Evolutionary conservation across 1,284 basidiomycete genomes (phyloP).

Genomic region (Athelia sp.): DNA sequence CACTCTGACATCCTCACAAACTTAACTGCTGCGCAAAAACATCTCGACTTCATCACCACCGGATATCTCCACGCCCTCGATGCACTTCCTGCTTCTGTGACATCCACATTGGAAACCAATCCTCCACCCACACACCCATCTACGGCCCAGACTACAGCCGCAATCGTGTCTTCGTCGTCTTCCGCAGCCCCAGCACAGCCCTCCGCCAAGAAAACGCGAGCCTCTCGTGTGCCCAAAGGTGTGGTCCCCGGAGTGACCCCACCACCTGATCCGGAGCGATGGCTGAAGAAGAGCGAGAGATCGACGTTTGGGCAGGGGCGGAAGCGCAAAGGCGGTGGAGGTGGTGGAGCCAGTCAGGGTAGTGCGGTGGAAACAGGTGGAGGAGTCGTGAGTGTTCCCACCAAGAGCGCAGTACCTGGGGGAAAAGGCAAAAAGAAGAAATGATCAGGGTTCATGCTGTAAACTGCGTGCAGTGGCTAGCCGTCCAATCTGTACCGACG

Average conservation of each 20-base stretch:
- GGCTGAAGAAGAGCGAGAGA: slow-evolving; percentile 78
- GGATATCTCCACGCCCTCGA: slow-evolving; percentile 64
- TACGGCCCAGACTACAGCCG: slow-evolving; percentile 21
- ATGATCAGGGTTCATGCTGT: slow-evolving; percentile 17
- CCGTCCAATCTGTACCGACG: no score
- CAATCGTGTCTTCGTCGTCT: slow-evolving; percentile 18
- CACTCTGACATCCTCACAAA: slow-evolving; percentile 82
- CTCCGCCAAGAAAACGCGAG: slow-evolving; percentile 49
- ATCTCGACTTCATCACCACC: slow-evolving; percentile 76
- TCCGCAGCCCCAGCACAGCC: slow-evolving; percentile 16
- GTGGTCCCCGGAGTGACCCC: slow-evolving; percentile 73
- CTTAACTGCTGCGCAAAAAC: slow-evolving; percentile 70
- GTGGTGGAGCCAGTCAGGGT: slow-evolving; percentile 58
- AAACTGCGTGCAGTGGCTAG: not conserved
- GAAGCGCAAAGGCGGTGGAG: slow-evolving; percentile 38
- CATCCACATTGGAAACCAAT: slow-evolving; percentile 51
- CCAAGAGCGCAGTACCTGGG: slow-evolving; percentile 23
- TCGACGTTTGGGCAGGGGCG: slow-evolving; percentile 43
- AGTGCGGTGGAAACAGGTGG: slow-evolving; percentile 26
- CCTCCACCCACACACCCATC: slow-evolving; percentile 49
- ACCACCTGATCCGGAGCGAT: slow-evolving; percentile 73
- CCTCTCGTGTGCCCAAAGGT: slow-evolving; percentile 64
- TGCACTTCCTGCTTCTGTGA: slow-evolving; percentile 44
- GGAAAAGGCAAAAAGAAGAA: slow-evolving; percentile 51
- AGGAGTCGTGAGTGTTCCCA: slow-evolving; percentile 18